Percentiles rank a stretch among this genome's conserved stretches.
phyloP scores from a whole-genome alignment of 148 eudicot genomes.

The Limonium bicolor region DNA sequence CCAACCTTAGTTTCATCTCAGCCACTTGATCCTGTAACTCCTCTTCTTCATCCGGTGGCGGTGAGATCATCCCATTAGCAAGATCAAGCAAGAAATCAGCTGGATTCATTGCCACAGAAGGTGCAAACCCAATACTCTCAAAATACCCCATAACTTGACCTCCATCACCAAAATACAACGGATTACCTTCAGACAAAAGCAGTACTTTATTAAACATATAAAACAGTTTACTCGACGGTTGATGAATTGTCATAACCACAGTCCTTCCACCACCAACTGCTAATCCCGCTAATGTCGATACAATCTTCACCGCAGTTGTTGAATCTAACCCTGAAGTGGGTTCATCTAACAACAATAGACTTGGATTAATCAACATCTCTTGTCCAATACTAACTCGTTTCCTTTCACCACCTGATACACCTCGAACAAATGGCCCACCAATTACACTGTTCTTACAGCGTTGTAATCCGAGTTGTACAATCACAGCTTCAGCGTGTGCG shows the following conservation, averaged over 20 bases:
- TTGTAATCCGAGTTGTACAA: neutral
- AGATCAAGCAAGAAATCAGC: constrained; percentile 78
- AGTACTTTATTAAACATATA: constrained; percentile 71
- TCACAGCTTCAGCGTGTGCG: constrained; percentile 5
- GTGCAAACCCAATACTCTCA: constrained; percentile 36
- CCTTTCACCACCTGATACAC: constrained; percentile 8
- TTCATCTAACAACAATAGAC: constrained; percentile 6
- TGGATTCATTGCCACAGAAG: constrained; percentile 63
- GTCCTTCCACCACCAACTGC: constrained; percentile 50
- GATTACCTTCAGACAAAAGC: constrained; percentile 55
- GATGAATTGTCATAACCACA: constrained; percentile 62
- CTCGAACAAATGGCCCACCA: constrained; percentile 3
- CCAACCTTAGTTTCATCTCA: constrained; percentile 32
- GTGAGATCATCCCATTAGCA: constrained; percentile 36
- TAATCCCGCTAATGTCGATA: constrained; percentile 40
- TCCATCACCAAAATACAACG: constrained; percentile 56
- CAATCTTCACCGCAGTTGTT: constrained; percentile 55
- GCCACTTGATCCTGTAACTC: constrained; percentile 17
- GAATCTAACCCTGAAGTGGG: constrained; percentile 12
- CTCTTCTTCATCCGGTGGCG: constrained; percentile 30
- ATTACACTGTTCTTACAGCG: constrained; percentile 3
- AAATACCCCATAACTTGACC: constrained; percentile 50
- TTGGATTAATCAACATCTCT: constrained; percentile 7
- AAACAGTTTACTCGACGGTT: constrained; percentile 69
- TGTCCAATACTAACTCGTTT: constrained; percentile 9